phyloP scores from a whole-genome alignment of 352 stramenopile genomes.

The Plasmopara muralis region DNA sequence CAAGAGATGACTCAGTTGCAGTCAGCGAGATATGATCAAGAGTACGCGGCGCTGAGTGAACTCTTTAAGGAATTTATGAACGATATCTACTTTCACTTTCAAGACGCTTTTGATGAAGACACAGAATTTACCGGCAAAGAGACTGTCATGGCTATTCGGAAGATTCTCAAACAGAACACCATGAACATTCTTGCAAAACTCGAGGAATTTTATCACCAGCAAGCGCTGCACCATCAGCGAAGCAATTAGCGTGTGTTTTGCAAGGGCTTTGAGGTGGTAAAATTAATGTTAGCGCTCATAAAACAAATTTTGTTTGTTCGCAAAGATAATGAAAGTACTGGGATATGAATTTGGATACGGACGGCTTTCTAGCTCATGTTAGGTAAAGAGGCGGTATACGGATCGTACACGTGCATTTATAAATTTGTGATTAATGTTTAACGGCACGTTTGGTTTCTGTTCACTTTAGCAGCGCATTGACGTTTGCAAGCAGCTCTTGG shows the following conservation, averaged over 20 bases:
- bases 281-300: background rate
- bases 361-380: background rate
- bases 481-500: conserved; percentile 35
- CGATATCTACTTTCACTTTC: conserved; percentile 84
- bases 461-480: conserved; percentile 35
- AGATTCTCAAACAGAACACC: conserved; percentile 82
- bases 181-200: conserved; percentile 69
- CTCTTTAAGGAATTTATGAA: conserved; percentile 85
- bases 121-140: conserved; percentile 78
- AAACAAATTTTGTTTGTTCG: too few species aligned
- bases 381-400: background rate
- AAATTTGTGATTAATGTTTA: too few species aligned
- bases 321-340: too few species aligned
- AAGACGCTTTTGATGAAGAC: conserved; percentile 80
- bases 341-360: too few species aligned
- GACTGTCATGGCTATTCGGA: conserved; percentile 73
- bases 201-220: conserved; percentile 63
- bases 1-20: conserved; percentile 43
- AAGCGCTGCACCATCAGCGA: conserved; percentile 27
- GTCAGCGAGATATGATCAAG: conserved; percentile 39
- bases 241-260: background rate
- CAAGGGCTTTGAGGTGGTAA: background rate
- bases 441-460: background rate
- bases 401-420: conserved; percentile 1
- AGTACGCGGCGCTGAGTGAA: conserved; percentile 53